Conservation (phyloP, 2,329 filamentous ascomycete genomes). For the Penicillium sp. region DNA sequence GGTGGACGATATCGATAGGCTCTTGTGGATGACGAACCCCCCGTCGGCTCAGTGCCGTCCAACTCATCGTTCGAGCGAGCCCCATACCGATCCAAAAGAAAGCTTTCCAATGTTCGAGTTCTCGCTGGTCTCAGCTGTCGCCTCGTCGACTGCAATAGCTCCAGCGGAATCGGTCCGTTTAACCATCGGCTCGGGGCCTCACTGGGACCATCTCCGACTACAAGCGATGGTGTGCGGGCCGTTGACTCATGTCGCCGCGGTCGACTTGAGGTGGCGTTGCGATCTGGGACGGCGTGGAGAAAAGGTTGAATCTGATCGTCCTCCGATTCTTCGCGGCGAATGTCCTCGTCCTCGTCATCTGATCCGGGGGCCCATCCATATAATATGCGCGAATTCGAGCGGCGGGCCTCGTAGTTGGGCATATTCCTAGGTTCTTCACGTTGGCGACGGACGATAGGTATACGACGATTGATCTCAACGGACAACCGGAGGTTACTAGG, state of each 20-base stretch:
- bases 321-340: constrained; percentile 27
- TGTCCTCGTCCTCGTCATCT: constrained; percentile 36
- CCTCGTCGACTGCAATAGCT: constrained; percentile 45
- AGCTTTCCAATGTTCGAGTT: constrained; percentile 43
- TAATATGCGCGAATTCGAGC: constrained; percentile 56
- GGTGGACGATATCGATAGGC: constrained; percentile 39
- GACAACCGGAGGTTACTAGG: constrained; percentile 30
- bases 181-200: constrained; percentile 28
- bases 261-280: constrained; percentile 27
- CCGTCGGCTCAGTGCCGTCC: constrained; percentile 28
- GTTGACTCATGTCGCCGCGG: constrained; percentile 28
- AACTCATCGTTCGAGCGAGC: constrained; percentile 28
- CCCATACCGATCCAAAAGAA: constrained; percentile 40
- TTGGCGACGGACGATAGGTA: constrained; percentile 39
- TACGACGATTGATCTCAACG: constrained; percentile 47
- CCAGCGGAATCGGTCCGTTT: constrained; percentile 34
- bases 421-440: constrained; percentile 49
- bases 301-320: constrained; percentile 34
- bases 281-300: constrained; percentile 31
- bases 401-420: constrained; percentile 57
- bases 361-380: constrained; percentile 63
- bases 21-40: constrained; percentile 19
- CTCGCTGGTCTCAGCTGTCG: constrained; percentile 43
- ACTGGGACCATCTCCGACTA: constrained; percentile 21
- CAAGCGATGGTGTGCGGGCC: constrained; percentile 21